Evolutionary conservation across 2,329 filamentous ascomycete species (phyloP).

Genomic region (Neospermospora avenae): DNA sequence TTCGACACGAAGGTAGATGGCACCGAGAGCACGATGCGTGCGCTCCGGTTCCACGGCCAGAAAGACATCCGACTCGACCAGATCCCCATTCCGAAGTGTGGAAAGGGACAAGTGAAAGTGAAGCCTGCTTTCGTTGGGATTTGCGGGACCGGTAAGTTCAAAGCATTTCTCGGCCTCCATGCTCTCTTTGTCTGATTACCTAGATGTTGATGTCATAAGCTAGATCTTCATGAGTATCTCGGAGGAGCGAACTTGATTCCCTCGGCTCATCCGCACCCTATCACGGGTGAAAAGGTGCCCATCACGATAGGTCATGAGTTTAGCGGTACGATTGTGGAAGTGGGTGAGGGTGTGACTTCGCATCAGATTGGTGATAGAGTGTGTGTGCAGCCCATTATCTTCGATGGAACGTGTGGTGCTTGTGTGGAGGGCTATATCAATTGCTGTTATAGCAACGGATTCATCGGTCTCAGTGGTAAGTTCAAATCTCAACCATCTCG

Average conservation of each 20-base stretch:
- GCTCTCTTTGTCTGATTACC: not conserved
- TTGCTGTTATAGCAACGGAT: constrained; percentile 8
- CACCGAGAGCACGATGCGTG: constrained; percentile 41
- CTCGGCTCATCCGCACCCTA: constrained; percentile 47
- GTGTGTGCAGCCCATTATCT: constrained; percentile 48
- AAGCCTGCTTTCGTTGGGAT: constrained; percentile 33
- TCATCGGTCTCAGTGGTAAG: constrained; percentile 27
- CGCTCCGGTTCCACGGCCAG: constrained; percentile 51
- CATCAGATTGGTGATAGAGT: constrained; percentile 48
- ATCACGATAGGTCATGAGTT: constrained; percentile 79
- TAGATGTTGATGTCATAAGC: not conserved
- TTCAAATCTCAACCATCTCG: not conserved
- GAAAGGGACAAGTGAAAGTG: constrained; percentile 22
- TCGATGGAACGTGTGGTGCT: constrained; percentile 43
- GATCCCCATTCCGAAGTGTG: constrained; percentile 39
- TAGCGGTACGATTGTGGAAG: constrained; percentile 66
- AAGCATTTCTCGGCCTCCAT: not conserved
- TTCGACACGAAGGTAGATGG: not conserved
- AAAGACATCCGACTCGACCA: constrained; percentile 52
- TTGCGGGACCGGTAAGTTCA: constrained; percentile 25
- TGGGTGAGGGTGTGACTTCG: constrained; percentile 53
- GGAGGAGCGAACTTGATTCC: constrained; percentile 48
- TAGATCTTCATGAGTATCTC: constrained; percentile 44
- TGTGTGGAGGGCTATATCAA: constrained; percentile 46
- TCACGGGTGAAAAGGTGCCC: constrained; percentile 48